phyloP scores from a whole-genome alignment of 2,329 filamentous ascomycete species.

The Fusarium redolens region DNA sequence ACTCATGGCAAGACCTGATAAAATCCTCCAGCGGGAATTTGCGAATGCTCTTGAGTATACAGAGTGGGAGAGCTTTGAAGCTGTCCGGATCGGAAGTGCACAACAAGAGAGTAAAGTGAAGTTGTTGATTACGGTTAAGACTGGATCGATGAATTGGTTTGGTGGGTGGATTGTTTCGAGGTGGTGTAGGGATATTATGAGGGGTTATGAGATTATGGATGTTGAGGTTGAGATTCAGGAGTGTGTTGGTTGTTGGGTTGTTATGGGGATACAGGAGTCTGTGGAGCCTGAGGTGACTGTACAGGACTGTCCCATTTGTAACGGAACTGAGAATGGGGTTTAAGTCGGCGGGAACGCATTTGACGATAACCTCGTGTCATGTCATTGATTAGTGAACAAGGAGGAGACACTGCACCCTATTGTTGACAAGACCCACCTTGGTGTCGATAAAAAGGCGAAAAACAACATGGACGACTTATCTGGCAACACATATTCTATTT shows the following conservation, averaged over 20 bases:
- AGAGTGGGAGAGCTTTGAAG: not conserved
- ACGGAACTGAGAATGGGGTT: no score
- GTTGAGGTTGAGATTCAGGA: not conserved
- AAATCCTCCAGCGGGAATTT: not conserved
- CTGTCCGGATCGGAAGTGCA: not conserved
- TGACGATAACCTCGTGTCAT: not conserved
- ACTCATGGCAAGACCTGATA: not conserved
- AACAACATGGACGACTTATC: not conserved
- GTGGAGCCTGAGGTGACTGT: not conserved
- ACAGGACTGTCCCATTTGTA: not conserved
- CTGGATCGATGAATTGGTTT: not conserved
- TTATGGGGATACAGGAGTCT: not conserved
- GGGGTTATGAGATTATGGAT: not conserved
- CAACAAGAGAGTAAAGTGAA: not conserved
- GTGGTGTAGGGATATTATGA: not conserved
- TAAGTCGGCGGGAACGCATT: no score
- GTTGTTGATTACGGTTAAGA: not conserved
- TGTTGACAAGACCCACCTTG: not conserved
- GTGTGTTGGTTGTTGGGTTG: not conserved
- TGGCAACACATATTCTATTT: not conserved
- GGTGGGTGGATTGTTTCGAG: not conserved
- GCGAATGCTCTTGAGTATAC: not conserved
- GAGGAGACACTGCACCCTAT: not conserved
- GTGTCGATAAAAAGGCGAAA: not conserved
- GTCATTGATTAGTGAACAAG: not conserved